These are phyloP conservation scores for Capsicum baccatum DNA, from an alignment of 257 asterid species.

Conservation along the genomic window DNA sequence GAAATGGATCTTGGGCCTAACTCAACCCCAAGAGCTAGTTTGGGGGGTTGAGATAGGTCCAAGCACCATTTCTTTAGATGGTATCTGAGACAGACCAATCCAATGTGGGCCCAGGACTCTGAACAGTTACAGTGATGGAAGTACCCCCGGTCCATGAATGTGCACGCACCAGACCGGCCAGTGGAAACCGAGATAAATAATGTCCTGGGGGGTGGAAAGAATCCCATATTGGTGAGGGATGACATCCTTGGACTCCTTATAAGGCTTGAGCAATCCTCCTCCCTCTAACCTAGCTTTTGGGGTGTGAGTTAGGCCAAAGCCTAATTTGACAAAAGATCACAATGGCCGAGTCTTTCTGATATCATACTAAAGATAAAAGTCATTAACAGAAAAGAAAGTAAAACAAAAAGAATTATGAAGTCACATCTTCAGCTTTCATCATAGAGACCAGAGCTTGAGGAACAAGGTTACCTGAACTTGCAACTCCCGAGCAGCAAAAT, in stretches of 20 bases:
- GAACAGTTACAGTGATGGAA: not conserved
- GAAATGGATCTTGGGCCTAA: not conserved
- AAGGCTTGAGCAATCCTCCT: not conserved
- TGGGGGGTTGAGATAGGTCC: not conserved
- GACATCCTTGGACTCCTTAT: not conserved
- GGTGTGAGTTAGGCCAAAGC: not conserved
- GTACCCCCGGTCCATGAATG: not conserved
- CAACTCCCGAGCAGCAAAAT: constrained; percentile 93
- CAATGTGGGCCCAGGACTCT: not conserved
- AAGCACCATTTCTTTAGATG: not conserved
- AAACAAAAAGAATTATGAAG: constrained; percentile 33
- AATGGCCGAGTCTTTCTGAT: not conserved
- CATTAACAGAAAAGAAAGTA: not conserved
- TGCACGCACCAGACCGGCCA: not conserved
- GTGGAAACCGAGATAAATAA: not conserved
- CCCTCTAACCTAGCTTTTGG: not conserved
- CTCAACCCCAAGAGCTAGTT: not conserved
- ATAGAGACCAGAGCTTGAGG: constrained; percentile 33
- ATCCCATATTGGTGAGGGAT: not conserved
- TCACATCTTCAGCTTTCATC: constrained; percentile 27
- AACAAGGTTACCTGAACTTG: constrained; percentile 78
- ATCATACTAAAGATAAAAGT: not conserved
- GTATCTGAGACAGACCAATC: not conserved
- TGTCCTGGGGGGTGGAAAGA: not conserved
- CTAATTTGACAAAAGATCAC: not conserved